Evolutionary conservation across 129 eudicot genomes (phyloP), one percentile per base, ranked within the genome.

Genomic region (Erigeron canadensis): DNA sequence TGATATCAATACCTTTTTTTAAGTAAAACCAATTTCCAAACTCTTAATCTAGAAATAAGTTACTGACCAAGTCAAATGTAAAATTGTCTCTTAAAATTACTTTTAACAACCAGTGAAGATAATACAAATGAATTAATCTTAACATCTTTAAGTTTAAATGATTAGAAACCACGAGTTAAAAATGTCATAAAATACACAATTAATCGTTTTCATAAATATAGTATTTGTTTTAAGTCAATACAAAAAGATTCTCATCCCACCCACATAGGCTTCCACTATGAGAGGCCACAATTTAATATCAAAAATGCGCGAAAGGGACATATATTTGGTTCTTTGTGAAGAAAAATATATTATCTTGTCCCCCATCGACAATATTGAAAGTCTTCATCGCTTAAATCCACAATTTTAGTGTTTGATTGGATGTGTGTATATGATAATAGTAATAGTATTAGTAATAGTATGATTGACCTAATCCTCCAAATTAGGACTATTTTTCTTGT

Each of bases 251-350:
- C 77, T 70, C 28, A 18, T 71, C 61, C 64, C 81, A 77, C 81
- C 58, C 81, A 70, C 55, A 77, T 70, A 70, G 67, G 66, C 77
- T 62, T 77, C 81, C 81, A 77, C 81, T 77, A 77, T 10, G 72
- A 70, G 81, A 48, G 81, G 81, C 77, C 70, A 55, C 22, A 43
- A 45, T 60, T 70, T 40, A 63, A 62, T 64, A 51, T 21, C 42
- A 53, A 42, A 70, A 76, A 61, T 62, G 81, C 61, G 77, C 55
- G 11, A 56, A 77, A 70, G 43, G 56, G 28, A 13, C 23, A 55
- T 66, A 44, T 75, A 67, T 67, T 67, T 58, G 68, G 68, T 75
- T 66, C 68, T 67, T 66, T 57, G 44, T 75, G 68, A 19, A 66
- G 48, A 54, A 68, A 53, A 21, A n/a, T 65, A 75, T 75, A 57